These are phyloP conservation scores for Rhizoctonia solani DNA, from an alignment of 1,284 basidiomycete genomes.

Conservation along the genomic window DNA sequence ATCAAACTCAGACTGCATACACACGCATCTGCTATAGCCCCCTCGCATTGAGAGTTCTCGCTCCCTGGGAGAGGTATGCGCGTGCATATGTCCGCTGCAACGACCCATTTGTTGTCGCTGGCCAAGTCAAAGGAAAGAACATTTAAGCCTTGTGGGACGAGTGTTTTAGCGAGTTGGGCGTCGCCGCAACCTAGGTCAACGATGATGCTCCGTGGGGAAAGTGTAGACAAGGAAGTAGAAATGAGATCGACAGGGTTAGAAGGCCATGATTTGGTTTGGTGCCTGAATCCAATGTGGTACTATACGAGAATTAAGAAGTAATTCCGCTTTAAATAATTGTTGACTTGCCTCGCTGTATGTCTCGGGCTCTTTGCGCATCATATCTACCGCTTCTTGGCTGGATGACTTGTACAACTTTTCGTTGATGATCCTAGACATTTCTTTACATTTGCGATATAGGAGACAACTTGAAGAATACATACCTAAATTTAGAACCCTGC, in stretches of 20 bases:
- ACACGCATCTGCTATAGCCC: conserved; percentile 83
- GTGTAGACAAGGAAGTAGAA: conserved; percentile 56
- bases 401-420: conserved; percentile 84
- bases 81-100: conserved; percentile 78
- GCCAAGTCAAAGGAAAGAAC: conserved; percentile 84
- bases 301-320: conserved; percentile 45
- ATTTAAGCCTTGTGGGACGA: conserved; percentile 68
- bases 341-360: conserved; percentile 73
- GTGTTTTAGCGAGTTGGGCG: conserved; percentile 78
- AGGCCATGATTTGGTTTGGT: conserved; percentile 89
- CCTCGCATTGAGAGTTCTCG: conserved; percentile 60
- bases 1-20: conserved; percentile 96
- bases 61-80: conserved; percentile 81
- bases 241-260: conserved; percentile 85
- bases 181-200: conserved; percentile 97
- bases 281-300: conserved; percentile 91
- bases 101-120: conserved; percentile 70
- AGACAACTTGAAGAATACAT: too few relatives aligned
- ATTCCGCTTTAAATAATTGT: not conserved
- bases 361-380: conserved; percentile 80
- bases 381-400: conserved; percentile 69
- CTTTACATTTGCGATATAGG: too few relatives aligned
- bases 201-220: conserved; percentile 71
- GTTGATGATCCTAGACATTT: conserved; percentile 71
- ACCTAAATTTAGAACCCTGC: conserved; percentile 86